phyloP scores from a whole-genome alignment of 1,284 basidiomycete genomes.

The Sporisorium sorghi region DNA sequence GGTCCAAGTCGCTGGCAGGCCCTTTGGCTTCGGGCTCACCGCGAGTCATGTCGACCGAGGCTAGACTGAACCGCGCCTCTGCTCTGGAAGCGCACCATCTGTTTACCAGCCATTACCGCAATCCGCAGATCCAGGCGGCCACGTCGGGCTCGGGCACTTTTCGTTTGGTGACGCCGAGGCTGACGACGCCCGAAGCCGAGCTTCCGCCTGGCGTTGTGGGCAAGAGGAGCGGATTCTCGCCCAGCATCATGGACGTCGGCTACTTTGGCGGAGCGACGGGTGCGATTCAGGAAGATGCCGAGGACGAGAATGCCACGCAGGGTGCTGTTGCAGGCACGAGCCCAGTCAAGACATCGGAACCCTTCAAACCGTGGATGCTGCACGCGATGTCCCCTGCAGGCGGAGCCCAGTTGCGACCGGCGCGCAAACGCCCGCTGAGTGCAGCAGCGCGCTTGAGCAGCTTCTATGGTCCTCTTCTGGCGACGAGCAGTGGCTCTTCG shows the following conservation, averaged over 20 bases:
- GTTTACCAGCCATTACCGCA: constrained; percentile 30
- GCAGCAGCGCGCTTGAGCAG: constrained; percentile 53
- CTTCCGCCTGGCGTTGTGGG: constrained; percentile 22
- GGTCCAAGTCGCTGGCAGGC: constrained; percentile 35
- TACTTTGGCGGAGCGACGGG: constrained; percentile 48
- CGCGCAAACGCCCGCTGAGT: constrained; percentile 46
- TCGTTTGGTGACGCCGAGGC: constrained; percentile 53
- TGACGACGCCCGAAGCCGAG: constrained; percentile 58
- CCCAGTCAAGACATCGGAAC: constrained; percentile 26
- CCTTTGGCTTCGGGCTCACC: constrained; percentile 24
- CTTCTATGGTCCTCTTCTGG: constrained; percentile 47
- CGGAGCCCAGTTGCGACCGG: constrained; percentile 28
- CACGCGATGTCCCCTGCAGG: constrained; percentile 40
- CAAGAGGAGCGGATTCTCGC: constrained; percentile 17
- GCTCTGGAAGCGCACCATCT: constrained; percentile 47
- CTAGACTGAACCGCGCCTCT: constrained; percentile 32
- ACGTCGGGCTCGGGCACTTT: constrained; percentile 61
- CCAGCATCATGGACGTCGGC: constrained; percentile 42
- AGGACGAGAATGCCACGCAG: constrained; percentile 9
- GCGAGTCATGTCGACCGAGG: constrained; percentile 24
- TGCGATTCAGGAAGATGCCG: constrained; percentile 28
- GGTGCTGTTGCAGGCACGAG: constrained; percentile 5
- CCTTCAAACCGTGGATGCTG: constrained; percentile 47
- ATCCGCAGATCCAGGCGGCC: constrained; percentile 59
- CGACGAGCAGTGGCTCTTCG: neutral